Evolutionary conservation across 768 basidiomycete species (phyloP).

Genomic region (Trametes meyenii): DNA sequence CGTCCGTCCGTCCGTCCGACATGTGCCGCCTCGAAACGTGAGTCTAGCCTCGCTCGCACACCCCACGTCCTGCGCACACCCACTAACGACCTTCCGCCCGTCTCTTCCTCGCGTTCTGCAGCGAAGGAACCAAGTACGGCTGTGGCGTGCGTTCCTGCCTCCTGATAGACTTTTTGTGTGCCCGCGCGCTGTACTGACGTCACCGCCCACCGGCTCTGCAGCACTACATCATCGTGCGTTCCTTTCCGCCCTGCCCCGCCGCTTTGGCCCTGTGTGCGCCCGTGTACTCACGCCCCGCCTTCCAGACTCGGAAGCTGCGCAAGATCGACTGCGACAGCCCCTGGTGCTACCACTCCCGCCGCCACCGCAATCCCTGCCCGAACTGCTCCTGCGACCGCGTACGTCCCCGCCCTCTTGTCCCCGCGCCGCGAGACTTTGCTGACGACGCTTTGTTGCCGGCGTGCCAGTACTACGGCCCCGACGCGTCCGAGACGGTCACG

Average conservation of each 20-base stretch:
- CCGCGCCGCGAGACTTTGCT: background rate
- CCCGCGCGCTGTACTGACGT: slow-evolving; percentile 30
- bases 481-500: slow-evolving; percentile 63
- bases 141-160: slow-evolving; percentile 51
- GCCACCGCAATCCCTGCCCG: slow-evolving; percentile 44
- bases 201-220: slow-evolving; percentile 28
- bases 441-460: background rate
- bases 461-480: slow-evolving; percentile 74
- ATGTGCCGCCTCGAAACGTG: slow-evolving; percentile 47
- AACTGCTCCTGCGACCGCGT: slow-evolving; percentile 50
- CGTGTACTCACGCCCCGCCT: slow-evolving; percentile 18
- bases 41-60: slow-evolving; percentile 23
- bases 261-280: slow-evolving; percentile 10
- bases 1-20: too few species aligned
- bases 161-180: slow-evolving; percentile 5
- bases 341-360: slow-evolving; percentile 44
- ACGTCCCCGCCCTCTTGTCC: slow-evolving; percentile 24
- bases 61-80: slow-evolving; percentile 19
- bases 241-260: slow-evolving; percentile 16
- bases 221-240: slow-evolving; percentile 72
- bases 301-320: slow-evolving; percentile 51
- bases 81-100: slow-evolving; percentile 31
- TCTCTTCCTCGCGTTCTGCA: slow-evolving; percentile 42
- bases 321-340: slow-evolving; percentile 59
- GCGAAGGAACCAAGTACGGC: slow-evolving; percentile 74